Conservation (phyloP, 1,284 basidiomycete species). For the Ustilago trichophora region DNA sequence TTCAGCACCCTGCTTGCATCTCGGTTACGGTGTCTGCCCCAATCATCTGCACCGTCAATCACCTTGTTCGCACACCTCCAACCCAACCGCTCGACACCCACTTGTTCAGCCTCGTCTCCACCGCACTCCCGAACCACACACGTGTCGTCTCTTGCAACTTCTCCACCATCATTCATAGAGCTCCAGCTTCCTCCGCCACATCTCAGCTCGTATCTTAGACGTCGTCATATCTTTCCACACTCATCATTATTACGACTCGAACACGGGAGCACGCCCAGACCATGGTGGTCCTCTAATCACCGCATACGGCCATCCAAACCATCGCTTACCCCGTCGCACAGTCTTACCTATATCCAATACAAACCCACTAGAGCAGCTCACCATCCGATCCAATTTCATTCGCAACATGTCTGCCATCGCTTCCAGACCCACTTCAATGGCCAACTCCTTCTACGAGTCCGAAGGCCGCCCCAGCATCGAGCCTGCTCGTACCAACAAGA, state of each 20-base stretch:
- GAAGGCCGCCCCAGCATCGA: constrained; percentile 38
- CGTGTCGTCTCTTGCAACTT: neutral
- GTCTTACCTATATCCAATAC: too few relatives aligned
- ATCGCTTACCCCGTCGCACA: too few relatives aligned
- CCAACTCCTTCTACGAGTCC: constrained; percentile 46
- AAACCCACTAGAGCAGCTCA: neutral
- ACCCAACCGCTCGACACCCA: neutral
- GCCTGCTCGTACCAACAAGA: constrained; percentile 18
- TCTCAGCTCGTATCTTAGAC: neutral
- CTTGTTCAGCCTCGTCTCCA: neutral
- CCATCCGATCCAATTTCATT: neutral
- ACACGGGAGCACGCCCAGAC: neutral
- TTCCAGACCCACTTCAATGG: constrained; percentile 17
- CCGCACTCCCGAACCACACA: neutral
- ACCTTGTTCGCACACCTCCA: neutral
- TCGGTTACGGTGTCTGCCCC: too few relatives aligned
- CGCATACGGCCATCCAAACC: neutral
- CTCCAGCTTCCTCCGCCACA: neutral
- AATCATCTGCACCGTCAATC: too few relatives aligned
- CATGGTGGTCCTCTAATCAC: neutral
- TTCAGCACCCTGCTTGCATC: neutral
- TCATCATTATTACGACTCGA: too few relatives aligned
- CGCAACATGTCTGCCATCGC: constrained; percentile 35
- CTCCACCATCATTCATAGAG: neutral
- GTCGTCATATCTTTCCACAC: neutral